phyloP scores from a whole-genome alignment of 2,329 filamentous ascomycete genomes.

The Cercospora beticola region DNA sequence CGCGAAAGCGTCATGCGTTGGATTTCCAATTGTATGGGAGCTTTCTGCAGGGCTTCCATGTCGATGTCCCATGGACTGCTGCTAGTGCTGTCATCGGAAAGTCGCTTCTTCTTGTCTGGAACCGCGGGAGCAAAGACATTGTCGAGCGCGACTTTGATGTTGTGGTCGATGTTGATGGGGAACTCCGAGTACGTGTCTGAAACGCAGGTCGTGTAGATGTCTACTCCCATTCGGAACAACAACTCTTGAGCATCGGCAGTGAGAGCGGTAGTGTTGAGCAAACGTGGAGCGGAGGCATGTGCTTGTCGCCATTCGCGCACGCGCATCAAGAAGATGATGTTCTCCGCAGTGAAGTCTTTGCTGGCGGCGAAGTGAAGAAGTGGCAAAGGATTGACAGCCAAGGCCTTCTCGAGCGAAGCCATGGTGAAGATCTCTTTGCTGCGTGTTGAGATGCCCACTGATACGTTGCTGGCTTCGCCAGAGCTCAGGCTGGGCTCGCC shows the following conservation, averaged over 20 bases:
- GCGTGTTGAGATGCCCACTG: conserved; percentile 12
- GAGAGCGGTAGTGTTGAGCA: conserved; percentile 9
- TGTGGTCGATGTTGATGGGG: conserved; percentile 64
- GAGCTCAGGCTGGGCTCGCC: conserved; percentile 16
- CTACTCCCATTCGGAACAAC: conserved; percentile 58
- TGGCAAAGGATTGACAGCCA: conserved; percentile 59
- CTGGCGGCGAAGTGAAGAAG: conserved; percentile 65
- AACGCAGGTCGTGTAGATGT: conserved; percentile 63
- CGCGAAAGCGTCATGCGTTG: conserved; percentile 19
- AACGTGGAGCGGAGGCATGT: conserved; percentile 17
- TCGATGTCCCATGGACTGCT: conserved; percentile 21
- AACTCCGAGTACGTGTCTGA: conserved; percentile 63
- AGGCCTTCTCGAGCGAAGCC: conserved; percentile 61
- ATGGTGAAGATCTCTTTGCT: conserved; percentile 53
- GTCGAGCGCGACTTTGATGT: conserved; percentile 56
- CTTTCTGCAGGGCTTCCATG: conserved; percentile 1
- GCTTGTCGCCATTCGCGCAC: conserved; percentile 50
- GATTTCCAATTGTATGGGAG: conserved; percentile 15
- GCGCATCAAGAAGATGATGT: conserved; percentile 64
- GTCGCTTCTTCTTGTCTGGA: conserved; percentile 16
- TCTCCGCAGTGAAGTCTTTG: conserved; percentile 69
- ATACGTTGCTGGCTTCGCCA: conserved; percentile 3
- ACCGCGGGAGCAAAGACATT: conserved; percentile 50
- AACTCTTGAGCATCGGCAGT: conserved; percentile 20
- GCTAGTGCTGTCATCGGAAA: conserved; percentile 13